Conservation (phyloP, 2,329 filamentous ascomycete species). For the Penicillium frequentans region DNA sequence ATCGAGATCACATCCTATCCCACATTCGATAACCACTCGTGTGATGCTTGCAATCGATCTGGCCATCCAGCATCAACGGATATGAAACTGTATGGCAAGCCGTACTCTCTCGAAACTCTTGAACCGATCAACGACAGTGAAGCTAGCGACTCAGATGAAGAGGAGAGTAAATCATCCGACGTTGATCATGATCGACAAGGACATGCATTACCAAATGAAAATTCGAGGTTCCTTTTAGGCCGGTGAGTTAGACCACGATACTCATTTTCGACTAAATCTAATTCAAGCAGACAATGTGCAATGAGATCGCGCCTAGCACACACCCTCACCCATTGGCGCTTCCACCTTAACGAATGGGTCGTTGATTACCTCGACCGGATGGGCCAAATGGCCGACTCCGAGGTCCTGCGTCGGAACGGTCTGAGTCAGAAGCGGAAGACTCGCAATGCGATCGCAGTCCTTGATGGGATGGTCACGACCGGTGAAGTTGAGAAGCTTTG, state of each 20-base stretch:
- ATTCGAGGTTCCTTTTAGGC: conserved; percentile 55
- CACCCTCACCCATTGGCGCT: conserved; percentile 72
- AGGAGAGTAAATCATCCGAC: conserved; percentile 33
- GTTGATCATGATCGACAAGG: conserved; percentile 44
- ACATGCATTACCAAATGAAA: conserved; percentile 44
- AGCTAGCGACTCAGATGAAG: conserved; percentile 41
- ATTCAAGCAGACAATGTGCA: conserved; percentile 52
- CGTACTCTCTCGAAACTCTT: conserved; percentile 66
- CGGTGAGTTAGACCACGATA: conserved; percentile 32
- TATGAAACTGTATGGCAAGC: conserved; percentile 62
- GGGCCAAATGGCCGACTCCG: conserved; percentile 58
- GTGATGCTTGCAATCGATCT: conserved; percentile 70
- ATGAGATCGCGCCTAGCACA: conserved; percentile 69
- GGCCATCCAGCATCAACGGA: conserved; percentile 67
- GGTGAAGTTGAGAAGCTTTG: conserved; percentile 64
- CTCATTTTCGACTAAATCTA: background rate
- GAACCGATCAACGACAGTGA: conserved; percentile 59
- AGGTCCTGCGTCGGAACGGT: conserved; percentile 61
- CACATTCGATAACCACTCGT: conserved; percentile 50
- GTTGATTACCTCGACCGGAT: conserved; percentile 60
- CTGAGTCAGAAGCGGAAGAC: conserved; percentile 61
- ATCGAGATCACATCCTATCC: conserved; percentile 53
- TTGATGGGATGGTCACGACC: conserved; percentile 62
- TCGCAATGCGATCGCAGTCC: conserved; percentile 62
- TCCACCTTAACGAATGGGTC: conserved; percentile 71